Evolutionary conservation across 257 asterid genomes (phyloP), one percentile per base, ranked within the genome.

Genomic region (Plectranthus barbatus): DNA sequence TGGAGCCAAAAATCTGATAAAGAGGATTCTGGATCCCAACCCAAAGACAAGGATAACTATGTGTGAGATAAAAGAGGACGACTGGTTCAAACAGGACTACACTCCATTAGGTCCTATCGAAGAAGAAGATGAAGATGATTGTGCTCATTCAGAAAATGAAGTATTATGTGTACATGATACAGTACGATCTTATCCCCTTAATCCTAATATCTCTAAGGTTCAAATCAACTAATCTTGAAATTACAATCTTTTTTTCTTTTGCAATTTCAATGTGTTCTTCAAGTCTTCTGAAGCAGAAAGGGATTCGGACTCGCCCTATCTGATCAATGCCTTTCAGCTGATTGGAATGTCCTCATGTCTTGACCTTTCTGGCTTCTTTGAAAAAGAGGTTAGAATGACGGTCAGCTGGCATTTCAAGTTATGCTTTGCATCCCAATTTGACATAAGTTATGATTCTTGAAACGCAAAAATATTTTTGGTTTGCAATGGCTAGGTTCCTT

Each of bases 341-440:
- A 90, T 90, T 60, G 95, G 96, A 68, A 90, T 90, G 97, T 90
- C 96, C 12, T 87, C 97, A 3, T 90, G 83, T 79, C 81, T 90
- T 5, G 97, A 90, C 71, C 92, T 90, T 62, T 90, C 97, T 40
- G 97, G 97, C 62, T 85, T 90, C 83, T 90, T 90, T 51, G 97
- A 90, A 76, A 78, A 87, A 69, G 97, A 90, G 87, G 97, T 87
- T 62, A 72, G 73, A 33, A 21, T 19, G 23, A 62, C 40, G 14
- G 7, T 46, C 52, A 56, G 34, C 51, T 67, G 26, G 26, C 14
- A 26, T 36, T 23, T 50, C 20, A 4, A 37, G 9, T n/a, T 26
- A 23, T 18, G 13, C 48, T n/a, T 54, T 19, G 53, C 55, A 33
- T 14, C 56, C 56, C 31, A 0, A 20, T 14, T 36, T 26, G 44